These are phyloP conservation scores for Starmerella apicola DNA, from an alignment of 805 yeast genomes.

Conservation along the genomic window DNA sequence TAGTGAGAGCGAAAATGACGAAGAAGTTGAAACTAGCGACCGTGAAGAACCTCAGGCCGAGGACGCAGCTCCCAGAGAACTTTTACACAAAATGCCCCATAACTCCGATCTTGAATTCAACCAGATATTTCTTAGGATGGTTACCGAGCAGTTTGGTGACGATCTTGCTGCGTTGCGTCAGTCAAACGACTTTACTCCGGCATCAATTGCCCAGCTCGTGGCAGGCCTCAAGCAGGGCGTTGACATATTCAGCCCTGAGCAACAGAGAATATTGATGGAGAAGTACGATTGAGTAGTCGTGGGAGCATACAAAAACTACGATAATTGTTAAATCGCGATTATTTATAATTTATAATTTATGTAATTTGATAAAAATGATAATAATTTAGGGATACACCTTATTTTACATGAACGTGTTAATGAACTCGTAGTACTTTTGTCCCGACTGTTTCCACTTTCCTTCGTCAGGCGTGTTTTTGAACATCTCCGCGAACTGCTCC, in stretches of 20 bases:
- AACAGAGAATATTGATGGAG: conserved; percentile 17
- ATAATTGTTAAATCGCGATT: no score
- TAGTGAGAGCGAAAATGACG: conserved; percentile 15
- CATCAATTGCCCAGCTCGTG: conserved; percentile 26
- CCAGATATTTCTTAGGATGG: conserved; percentile 34
- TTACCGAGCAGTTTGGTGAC: conserved; percentile 38
- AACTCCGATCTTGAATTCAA: conserved; percentile 13
- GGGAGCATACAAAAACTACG: no score
- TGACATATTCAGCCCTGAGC: conserved; percentile 28
- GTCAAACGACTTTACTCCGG: conserved; percentile 32
- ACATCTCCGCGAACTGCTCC: conserved; percentile 14
- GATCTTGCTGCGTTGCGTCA: conserved; percentile 32
- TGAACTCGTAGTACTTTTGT: conserved; percentile 11
- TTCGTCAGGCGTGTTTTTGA: conserved; percentile 17
- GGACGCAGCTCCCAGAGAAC: conserved; percentile 16
- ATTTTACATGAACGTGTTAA: conserved; percentile 16
- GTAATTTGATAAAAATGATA: neutral
- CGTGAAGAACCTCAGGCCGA: neutral
- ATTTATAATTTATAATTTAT: neutral
- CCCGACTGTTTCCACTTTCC: conserved; percentile 7
- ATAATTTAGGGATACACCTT: neutral
- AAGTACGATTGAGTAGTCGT: no score
- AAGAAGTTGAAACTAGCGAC: conserved; percentile 3
- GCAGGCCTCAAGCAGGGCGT: conserved; percentile 30
- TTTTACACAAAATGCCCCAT: conserved; percentile 18